Base-by-base conservation (phyloP, 768 basidiomycete species). In the Lentinula guzmanii region DNA sequence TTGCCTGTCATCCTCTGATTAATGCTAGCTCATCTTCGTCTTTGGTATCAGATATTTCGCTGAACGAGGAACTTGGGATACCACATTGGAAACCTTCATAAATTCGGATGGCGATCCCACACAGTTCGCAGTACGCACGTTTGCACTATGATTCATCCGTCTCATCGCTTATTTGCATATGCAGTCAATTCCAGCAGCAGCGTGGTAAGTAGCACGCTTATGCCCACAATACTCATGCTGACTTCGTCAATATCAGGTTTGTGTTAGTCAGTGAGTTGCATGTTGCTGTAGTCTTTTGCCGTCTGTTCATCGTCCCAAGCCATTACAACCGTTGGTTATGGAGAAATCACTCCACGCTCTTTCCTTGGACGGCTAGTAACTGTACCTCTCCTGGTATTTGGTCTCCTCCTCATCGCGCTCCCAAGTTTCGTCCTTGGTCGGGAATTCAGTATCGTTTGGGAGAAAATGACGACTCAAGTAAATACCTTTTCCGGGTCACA, bases 361-460 rank as follows among this genome's bases (percentile, higher is more conserved):
- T 86, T 90, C 71, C 78, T 95, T n/a, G 94, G 94, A 0, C 86
- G 92, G 2, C 76, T 95, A 39, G 77, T 96, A 65, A 93, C 94
- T 0, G 75, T 95, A 1, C 94, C 94, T 0, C 81, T 97, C 18
- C 85, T 97, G 52, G 81, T 92, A 11, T 95, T 92, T 66, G 94
- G 94, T 2, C 79, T 96, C 9, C 79, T 97, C 0, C 79, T 95
- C 45, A 94, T 97, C 68, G 95, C 94, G 0, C 80, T 96, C 4
- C 94, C 94, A 6, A 90, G 86, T 67, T 96, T 97, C 68, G 94
- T 97, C 1, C 84, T 97, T 13, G 94, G 94, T 0, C 77, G 93
- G 41, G 93, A 97, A 70, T 97, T 97, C 70, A 92, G 91, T 62
- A 76, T 87, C 11, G 91, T 95, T 1, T 97, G 93, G 90, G 92